A percentile compares a stretch with the other conserved stretches of the same genome.
Conservation (phyloP, 2,329 filamentous ascomycete species). For the Lachnellula cervina region DNA sequence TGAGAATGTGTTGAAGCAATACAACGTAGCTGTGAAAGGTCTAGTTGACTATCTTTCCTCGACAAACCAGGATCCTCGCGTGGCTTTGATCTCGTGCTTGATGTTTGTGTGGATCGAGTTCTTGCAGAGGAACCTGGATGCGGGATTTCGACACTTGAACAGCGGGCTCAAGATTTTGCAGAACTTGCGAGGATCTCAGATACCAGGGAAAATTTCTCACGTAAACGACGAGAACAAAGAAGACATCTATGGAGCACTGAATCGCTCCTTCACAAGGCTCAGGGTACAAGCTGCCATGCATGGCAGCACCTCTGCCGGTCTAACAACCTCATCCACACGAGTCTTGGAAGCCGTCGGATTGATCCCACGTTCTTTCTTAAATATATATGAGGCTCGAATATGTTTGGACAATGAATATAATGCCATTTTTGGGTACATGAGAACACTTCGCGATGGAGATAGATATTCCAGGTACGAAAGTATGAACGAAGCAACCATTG, state of each 20-base stretch:
- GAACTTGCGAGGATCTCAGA: background rate
- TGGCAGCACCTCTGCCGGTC: background rate
- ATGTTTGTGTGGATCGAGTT: constrained; percentile 19
- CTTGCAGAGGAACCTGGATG: constrained; percentile 8
- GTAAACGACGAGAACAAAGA: background rate
- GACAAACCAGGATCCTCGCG: constrained; percentile 4
- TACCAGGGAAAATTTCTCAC: background rate
- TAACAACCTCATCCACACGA: background rate
- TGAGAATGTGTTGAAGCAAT: constrained; percentile 5
- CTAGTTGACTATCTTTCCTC: constrained; percentile 6
- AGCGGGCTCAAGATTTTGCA: constrained; percentile 10
- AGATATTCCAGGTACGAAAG: background rate
- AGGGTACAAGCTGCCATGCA: constrained; percentile 4
- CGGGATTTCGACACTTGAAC: constrained; percentile 10
- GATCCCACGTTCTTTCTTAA: constrained; percentile 1
- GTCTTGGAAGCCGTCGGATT: background rate
- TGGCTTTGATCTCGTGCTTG: constrained; percentile 11
- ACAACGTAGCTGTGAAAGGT: constrained; percentile 10
- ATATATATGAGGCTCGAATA: constrained; percentile 9
- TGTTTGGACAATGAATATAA: constrained; percentile 10
- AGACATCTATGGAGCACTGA: constrained; percentile 1
- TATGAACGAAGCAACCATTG: background rate
- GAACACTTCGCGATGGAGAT: constrained; percentile 1
- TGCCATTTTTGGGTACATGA: constrained; percentile 7
- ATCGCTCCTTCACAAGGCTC: constrained; percentile 4